Evolutionary conservation across 2,329 filamentous ascomycete species (phyloP).

Genomic region (Venturia effusa): DNA sequence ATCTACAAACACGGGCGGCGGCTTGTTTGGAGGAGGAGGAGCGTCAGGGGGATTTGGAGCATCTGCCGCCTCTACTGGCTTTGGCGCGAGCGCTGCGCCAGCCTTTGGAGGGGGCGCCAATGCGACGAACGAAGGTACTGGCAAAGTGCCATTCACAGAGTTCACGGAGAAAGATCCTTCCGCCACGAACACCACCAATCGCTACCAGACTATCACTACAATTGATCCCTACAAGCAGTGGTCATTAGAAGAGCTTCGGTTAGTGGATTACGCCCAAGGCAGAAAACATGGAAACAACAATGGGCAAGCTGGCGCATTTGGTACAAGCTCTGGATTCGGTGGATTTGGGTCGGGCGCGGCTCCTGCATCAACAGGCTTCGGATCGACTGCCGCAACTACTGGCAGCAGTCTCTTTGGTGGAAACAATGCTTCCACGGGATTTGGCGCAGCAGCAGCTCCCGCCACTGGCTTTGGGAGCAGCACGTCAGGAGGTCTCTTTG

Average conservation of each 20-base stretch:
- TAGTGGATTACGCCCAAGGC: conserved; percentile 83
- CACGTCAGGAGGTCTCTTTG: conserved; percentile 20
- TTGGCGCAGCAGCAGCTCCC: conserved; percentile 11
- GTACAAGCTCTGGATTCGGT: conserved; percentile 49
- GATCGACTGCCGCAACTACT: conserved; percentile 25
- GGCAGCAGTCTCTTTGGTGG: conserved; percentile 31
- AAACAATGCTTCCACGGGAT: conserved; percentile 15
- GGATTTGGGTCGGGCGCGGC: conserved; percentile 31
- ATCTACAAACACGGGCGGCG: conserved; percentile 24
- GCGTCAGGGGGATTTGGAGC: conserved; percentile 18
- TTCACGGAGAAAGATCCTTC: conserved; percentile 60
- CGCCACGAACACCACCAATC: conserved; percentile 45
- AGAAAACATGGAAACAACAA: conserved; percentile 73
- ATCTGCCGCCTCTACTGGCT: conserved; percentile 16
- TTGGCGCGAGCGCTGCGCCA: conserved; percentile 29
- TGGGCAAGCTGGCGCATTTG: conserved; percentile 74
- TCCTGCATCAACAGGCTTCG: conserved; percentile 35
- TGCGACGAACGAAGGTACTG: conserved; percentile 50
- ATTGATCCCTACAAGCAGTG: conserved; percentile 77
- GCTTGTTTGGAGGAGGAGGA: conserved; percentile 28
- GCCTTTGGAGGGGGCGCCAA: conserved; percentile 33
- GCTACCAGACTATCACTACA: conserved; percentile 72
- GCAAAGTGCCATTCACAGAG: conserved; percentile 52
- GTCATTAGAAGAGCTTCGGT: conserved; percentile 58
- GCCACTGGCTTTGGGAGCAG: conserved; percentile 23